Conservation (phyloP, 345 rosid genomes). For the Eucalyptus melliodora region DNA sequence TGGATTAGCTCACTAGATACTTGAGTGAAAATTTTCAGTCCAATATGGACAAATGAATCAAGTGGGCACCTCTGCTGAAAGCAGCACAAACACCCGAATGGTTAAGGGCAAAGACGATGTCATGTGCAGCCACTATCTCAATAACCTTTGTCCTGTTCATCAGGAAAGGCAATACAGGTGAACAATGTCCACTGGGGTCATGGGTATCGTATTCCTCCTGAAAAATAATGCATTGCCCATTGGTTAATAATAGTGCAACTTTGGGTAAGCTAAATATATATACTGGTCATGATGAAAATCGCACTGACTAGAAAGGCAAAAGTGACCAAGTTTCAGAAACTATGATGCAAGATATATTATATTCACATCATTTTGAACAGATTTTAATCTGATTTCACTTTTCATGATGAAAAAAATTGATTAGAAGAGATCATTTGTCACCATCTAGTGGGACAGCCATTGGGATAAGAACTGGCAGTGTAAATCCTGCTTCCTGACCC, state of each 20-base stretch:
- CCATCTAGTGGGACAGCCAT: neutral
- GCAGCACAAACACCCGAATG: constrained; percentile 93
- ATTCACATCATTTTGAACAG: neutral
- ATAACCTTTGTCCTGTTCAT: constrained; percentile 86
- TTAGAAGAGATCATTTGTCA: neutral
- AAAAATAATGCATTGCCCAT: neutral
- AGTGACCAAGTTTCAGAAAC: neutral
- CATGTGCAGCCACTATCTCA: constrained; percentile 94
- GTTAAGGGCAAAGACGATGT: constrained; percentile 91
- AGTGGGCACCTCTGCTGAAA: constrained; percentile 68
- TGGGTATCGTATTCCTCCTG: constrained; percentile 97
- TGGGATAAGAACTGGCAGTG: neutral
- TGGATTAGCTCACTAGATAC: neutral
- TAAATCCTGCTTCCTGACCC: neutral
- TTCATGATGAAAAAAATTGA: neutral
- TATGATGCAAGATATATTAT: neutral
- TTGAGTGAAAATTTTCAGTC: neutral
- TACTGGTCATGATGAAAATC: neutral
- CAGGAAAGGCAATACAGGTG: constrained; percentile 75
- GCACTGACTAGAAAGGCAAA: neutral
- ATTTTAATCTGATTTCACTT: neutral
- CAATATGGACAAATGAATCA: neutral
- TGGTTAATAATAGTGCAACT: neutral
- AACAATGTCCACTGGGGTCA: constrained; percentile 78
- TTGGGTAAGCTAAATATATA: neutral